A percentile compares a stretch with the other conserved stretches of the same genome.
Conservation (phyloP, 202 grass and related monocot species). For the Saccharum hybrid region DNA sequence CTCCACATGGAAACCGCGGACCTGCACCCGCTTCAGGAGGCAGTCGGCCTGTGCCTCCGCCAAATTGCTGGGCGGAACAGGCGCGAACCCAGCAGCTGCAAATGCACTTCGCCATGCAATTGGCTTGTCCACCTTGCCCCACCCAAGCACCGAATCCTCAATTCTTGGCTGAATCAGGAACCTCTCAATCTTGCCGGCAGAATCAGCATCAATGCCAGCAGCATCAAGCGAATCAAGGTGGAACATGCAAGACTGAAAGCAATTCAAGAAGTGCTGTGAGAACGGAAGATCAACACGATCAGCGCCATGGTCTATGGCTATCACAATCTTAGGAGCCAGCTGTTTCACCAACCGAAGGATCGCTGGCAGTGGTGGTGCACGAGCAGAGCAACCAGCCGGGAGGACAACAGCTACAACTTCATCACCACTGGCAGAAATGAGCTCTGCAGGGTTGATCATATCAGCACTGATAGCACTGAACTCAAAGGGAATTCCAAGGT, state of each 20-base stretch:
- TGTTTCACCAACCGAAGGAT: conserved; percentile 74
- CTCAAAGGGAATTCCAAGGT: conserved; percentile 76
- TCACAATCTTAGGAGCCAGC: conserved; percentile 72
- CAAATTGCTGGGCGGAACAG: conserved; percentile 68
- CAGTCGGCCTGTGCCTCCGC: conserved; percentile 80
- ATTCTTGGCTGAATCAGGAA: conserved; percentile 77
- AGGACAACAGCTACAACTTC: conserved; percentile 77
- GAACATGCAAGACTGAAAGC: conserved; percentile 74
- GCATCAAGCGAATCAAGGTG: conserved; percentile 90
- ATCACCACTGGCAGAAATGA: conserved; percentile 45
- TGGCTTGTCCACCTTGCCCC: conserved; percentile 44
- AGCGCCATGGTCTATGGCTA: conserved; percentile 69
- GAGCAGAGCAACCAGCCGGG: conserved; percentile 61
- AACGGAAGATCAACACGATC: conserved; percentile 69
- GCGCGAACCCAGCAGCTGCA: conserved; percentile 57
- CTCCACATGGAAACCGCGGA: conserved; percentile 93
- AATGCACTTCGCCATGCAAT: conserved; percentile 67
- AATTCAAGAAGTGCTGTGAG: conserved; percentile 70
- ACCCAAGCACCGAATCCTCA: conserved; percentile 61
- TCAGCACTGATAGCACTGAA: conserved; percentile 59
- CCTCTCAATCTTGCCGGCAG: conserved; percentile 68
- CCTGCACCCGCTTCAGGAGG: conserved; percentile 73
- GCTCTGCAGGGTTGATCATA: conserved; percentile 53
- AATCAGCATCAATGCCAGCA: conserved; percentile 56
- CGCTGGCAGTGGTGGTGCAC: conserved; percentile 44